Evolutionary conservation across 352 stramenopile species (phyloP), one percentile per base, ranked within the genome.

Genomic region (Phytophthora pseudosyringae): DNA sequence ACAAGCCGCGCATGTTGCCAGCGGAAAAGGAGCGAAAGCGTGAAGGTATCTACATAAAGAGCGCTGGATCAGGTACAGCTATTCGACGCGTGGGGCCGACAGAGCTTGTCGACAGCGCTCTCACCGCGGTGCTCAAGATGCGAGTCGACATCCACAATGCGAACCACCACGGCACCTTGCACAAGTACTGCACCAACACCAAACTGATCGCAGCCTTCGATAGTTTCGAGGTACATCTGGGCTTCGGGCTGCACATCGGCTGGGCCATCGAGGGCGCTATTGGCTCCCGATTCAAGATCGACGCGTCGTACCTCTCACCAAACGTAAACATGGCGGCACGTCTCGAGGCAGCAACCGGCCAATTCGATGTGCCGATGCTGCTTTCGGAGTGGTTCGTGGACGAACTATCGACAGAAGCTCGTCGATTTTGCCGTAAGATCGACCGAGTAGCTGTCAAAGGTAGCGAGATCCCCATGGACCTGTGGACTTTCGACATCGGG

Each of bases 201-300:
- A 93, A 92, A 38, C 76, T 97, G 26, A 64, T 89, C 9, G 80
- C 85, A 1, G 83, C 85, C 6, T 97, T 97, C 56, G 90, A 91
- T 31, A 80, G 88, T 59, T 99, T 98, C 69, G 87, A 97, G 29
- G 92, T 99, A 3, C 86, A 97, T 53, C 74, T 99, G 50, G 95
- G 97, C 54, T 99, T 99, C 78, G 98, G 98, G 0, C 79, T 99
- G 48, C 97, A 99, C 68, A 91, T 98, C 15, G 97, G 98, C 12
- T 99, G 98, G 98, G 97, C 97, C 0, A 99, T 99, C 39, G 98
- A 99, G 80, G 98, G 98, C 25, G 96, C 97, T 1, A 98, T 99
- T 54, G 98, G 98, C 26, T 98, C 93, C 15, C 73, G 94, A 28
- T 98, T 98, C 83, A 99, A 99, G 73, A 98, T 99, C 47, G 97